Evolutionary conservation across 1,284 basidiomycete genomes (phyloP).

Genomic region (Irpex sp.): DNA sequence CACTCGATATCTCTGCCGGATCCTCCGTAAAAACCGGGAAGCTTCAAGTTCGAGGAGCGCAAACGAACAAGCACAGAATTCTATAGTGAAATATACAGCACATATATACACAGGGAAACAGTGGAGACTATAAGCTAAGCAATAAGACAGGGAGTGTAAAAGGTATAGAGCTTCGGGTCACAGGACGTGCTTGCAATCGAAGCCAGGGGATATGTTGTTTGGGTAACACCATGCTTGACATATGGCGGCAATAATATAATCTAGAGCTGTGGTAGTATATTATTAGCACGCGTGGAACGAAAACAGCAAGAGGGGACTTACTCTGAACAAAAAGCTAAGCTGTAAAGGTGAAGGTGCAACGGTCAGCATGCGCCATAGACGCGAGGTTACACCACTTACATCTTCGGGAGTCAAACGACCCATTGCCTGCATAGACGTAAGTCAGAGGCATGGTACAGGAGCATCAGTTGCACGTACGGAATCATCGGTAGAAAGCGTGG

Average conservation of each 20-base stretch:
- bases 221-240: background rate
- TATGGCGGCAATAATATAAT: background rate
- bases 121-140: no score
- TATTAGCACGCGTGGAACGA: background rate
- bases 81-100: no score
- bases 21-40: background rate
- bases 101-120: no score
- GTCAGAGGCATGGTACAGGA: constrained; percentile 28
- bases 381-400: constrained; percentile 45
- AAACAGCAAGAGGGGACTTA: constrained; percentile 28
- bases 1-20: background rate
- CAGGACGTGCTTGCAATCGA: no score
- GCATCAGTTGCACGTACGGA: constrained; percentile 25
- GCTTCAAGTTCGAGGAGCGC: no score
- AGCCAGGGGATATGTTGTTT: no score
- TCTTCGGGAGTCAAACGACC: constrained; percentile 87
- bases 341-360: constrained; percentile 23
- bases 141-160: no score
- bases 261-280: background rate
- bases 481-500: constrained; percentile 75
- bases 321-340: constrained; percentile 77
- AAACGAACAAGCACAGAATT: no score
- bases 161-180: no score
- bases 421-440: constrained; percentile 60
- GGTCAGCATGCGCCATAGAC: background rate